phyloP scores from a whole-genome alignment of 768 basidiomycete species.

The Naematelia aurantialba region DNA sequence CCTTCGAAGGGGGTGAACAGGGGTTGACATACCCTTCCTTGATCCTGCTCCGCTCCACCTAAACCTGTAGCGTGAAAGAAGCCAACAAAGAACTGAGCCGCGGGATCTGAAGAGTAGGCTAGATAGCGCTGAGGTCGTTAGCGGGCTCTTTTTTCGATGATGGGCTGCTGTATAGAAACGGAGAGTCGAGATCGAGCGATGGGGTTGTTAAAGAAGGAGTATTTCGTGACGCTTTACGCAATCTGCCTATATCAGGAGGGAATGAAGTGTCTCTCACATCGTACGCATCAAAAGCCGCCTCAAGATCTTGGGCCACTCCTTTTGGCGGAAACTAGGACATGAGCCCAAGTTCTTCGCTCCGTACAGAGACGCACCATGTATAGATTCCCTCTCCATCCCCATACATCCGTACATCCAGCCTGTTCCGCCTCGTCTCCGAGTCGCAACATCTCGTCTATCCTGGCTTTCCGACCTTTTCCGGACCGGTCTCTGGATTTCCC shows the following conservation, averaged over 20 bases:
- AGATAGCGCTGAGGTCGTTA: slow-evolving; percentile 9
- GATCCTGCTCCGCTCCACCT: slow-evolving; percentile 50
- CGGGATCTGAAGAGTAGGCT: slow-evolving; percentile 72
- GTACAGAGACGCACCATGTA: slow-evolving; percentile 31
- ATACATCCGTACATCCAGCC: slow-evolving; percentile 30
- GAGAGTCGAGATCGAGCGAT: no score
- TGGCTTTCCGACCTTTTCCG: not conserved
- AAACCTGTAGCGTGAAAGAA: slow-evolving; percentile 88
- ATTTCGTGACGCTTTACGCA: no score
- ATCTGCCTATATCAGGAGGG: no score
- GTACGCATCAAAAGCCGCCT: slow-evolving; percentile 22
- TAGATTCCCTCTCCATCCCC: slow-evolving; percentile 22
- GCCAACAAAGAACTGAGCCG: slow-evolving; percentile 77
- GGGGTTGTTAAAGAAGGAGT: no score
- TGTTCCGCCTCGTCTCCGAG: slow-evolving; percentile 30
- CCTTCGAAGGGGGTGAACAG: no score
- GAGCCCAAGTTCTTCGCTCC: slow-evolving; percentile 18
- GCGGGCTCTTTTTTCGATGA: not conserved
- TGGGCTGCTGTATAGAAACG: not conserved
- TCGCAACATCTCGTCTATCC: slow-evolving; percentile 25
- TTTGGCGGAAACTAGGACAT: slow-evolving; percentile 40
- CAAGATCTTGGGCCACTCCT: slow-evolving; percentile 39
- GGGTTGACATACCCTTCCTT: slow-evolving; percentile 52
- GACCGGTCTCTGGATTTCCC: not conserved
- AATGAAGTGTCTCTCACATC: no score